Evolutionary conservation across 257 asterid genomes (phyloP).

Genomic region (Verbena officinalis): DNA sequence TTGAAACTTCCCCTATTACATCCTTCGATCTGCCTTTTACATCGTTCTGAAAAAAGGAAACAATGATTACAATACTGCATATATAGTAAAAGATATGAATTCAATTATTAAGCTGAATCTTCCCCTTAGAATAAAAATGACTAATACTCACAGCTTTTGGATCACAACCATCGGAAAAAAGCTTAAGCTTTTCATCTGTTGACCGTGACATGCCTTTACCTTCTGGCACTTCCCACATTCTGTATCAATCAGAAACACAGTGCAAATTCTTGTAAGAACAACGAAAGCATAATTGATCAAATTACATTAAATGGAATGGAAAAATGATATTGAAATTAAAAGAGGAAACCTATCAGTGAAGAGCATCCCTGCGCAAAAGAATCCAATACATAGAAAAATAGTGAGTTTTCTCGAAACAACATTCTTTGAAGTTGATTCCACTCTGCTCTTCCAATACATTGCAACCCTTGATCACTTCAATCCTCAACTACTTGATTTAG

Average conservation of each 20-base stretch:
- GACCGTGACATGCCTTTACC: conserved; percentile 53
- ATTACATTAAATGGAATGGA: not conserved
- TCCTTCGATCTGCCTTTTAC: conserved; percentile 44
- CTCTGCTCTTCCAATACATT: conserved; percentile 77
- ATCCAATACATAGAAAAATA: conserved; percentile 66
- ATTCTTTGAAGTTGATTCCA: conserved; percentile 9
- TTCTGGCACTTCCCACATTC: conserved; percentile 89
- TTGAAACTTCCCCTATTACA: conserved; percentile 51
- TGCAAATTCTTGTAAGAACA: not conserved
- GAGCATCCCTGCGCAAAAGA: conserved; percentile 88
- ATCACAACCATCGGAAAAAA: conserved; percentile 63
- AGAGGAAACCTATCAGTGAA: conserved; percentile 74
- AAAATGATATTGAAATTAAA: conserved; percentile 15
- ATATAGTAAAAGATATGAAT: not conserved
- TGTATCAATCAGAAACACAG: conserved; percentile 33
- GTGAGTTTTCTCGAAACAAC: conserved; percentile 55
- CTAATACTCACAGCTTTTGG: conserved; percentile 55
- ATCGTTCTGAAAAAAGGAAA: conserved; percentile 44
- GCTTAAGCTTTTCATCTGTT: conserved; percentile 53
- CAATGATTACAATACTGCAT: not conserved
- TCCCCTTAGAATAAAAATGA: no score
- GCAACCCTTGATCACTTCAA: conserved; percentile 16
- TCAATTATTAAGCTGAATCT: not conserved
- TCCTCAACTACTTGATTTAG: conserved; percentile 30
- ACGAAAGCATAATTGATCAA: not conserved